A percentile compares a stretch with the other conserved stretches of the same genome.
These are phyloP conservation scores for Plasmodium berghei DNA, from an alignment of 169 alveolate species.

Conservation along the genomic window DNA sequence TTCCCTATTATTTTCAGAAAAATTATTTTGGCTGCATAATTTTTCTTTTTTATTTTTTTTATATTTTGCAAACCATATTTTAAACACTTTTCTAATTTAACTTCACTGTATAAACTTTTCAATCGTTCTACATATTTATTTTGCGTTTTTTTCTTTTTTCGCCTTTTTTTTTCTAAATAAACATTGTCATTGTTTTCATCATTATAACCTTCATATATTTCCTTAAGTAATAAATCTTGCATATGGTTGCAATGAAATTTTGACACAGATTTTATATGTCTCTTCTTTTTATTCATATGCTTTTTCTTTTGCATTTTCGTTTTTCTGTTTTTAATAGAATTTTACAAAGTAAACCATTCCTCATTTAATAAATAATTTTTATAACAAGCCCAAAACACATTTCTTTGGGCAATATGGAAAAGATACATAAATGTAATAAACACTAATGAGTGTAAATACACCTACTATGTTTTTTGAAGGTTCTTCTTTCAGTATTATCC, in stretches of 20 bases:
- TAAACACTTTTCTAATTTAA: conserved; percentile 56
- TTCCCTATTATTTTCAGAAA: conserved; percentile 57
- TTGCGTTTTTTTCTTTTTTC: conserved; percentile 4
- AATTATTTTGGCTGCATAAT: conserved; percentile 34
- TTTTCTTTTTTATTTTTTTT: conserved; percentile 31
- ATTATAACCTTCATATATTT: background rate
- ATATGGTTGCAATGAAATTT: background rate
- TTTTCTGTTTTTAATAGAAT: background rate
- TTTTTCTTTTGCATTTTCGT: conserved; percentile 14
- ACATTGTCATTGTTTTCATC: background rate
- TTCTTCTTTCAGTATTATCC: no score
- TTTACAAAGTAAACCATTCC: background rate
- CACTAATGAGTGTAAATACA: no score
- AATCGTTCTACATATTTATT: conserved; percentile 36
- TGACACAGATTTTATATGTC: background rate
- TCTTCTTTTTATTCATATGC: conserved; percentile 12
- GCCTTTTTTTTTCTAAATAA: conserved; percentile 6
- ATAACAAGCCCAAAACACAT: no score
- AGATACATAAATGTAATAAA: no score
- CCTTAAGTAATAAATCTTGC: background rate
- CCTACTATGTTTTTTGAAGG: no score
- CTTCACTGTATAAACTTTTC: conserved; percentile 16
- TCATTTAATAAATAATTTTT: background rate
- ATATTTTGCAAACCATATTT: conserved; percentile 42
- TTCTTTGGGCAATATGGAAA: no score